Percentiles rank a stretch among this genome's conserved stretches.
Evolutionary conservation across 257 asterid genomes (phyloP).

Genomic region (Handroanthus guayacan): DNA sequence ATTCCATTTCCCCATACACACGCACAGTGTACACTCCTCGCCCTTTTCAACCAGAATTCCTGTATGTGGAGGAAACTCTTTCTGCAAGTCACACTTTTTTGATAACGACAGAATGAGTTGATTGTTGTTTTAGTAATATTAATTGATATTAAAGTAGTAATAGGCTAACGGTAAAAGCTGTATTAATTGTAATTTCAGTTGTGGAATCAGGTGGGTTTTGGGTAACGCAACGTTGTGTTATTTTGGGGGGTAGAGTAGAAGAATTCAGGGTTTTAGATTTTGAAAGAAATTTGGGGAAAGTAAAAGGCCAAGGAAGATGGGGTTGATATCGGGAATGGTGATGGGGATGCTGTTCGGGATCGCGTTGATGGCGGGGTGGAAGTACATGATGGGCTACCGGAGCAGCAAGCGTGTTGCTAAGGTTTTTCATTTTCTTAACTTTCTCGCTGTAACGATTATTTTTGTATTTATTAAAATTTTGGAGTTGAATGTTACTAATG

Average conservation of each 20-base stretch:
- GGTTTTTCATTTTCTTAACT: conserved; percentile 47
- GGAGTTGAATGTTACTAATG: not conserved
- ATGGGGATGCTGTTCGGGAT: conserved; percentile 88
- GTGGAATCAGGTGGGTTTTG: conserved; percentile 27
- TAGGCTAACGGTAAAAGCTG: not conserved
- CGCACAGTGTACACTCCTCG: not conserved
- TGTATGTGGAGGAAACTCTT: conserved; percentile 26
- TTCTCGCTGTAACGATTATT: not conserved
- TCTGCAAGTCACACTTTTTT: conserved; percentile 11
- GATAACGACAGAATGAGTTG: conserved; percentile 31
- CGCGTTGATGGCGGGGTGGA: conserved; percentile 90
- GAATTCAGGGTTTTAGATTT: conserved; percentile 23
- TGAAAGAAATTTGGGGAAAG: conserved; percentile 7
- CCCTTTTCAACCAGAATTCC: conserved; percentile 19
- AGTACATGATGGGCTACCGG: conserved; percentile 77
- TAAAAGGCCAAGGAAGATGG: conserved; percentile 54
- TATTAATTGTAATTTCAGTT: conserved; percentile 27
- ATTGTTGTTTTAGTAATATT: conserved; percentile 25
- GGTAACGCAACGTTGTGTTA: conserved; percentile 28
- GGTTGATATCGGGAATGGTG: conserved; percentile 84
- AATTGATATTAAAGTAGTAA: not conserved
- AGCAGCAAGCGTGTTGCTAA: conserved; percentile 82
- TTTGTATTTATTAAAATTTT: conserved; percentile 8
- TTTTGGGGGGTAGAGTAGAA: not conserved
- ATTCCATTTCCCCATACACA: not conserved